These are phyloP conservation scores for Fusarium verrucosum DNA, from an alignment of 2,329 filamentous ascomycete species.

Conservation along the genomic window DNA sequence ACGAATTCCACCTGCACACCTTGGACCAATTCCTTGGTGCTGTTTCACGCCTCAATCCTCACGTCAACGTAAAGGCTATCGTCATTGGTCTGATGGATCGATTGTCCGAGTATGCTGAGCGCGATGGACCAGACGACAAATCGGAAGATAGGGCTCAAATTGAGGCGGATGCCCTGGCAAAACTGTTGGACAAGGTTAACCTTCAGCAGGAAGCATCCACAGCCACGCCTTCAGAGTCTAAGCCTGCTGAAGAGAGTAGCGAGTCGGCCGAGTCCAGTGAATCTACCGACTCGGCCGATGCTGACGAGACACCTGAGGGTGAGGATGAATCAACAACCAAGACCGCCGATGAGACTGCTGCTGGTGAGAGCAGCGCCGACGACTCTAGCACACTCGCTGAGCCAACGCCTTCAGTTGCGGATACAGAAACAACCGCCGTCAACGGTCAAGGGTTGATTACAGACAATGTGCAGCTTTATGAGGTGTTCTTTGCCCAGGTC, in stretches of 20 bases:
- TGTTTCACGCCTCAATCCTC: conserved; percentile 90
- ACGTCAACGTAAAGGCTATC: conserved; percentile 97
- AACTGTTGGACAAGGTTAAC: conserved; percentile 80
- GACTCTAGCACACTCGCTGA: conserved; percentile 45
- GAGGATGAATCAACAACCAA: conserved; percentile 28
- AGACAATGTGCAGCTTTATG: conserved; percentile 86
- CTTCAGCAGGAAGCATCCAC: conserved; percentile 65
- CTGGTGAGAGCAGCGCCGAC: conserved; percentile 44
- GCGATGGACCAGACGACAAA: conserved; percentile 78
- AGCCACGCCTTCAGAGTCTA: conserved; percentile 28
- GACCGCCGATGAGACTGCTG: conserved; percentile 37
- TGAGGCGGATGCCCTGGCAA: conserved; percentile 84
- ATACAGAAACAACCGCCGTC: conserved; percentile 58
- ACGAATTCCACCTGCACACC: conserved; percentile 97
- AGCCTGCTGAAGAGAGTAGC: conserved; percentile 33
- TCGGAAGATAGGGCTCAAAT: conserved; percentile 74
- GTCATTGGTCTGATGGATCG: conserved; percentile 98
- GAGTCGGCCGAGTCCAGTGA: conserved; percentile 46
- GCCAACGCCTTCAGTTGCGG: conserved; percentile 54
- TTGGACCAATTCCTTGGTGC: conserved; percentile 94
- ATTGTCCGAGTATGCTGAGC: conserved; percentile 90
- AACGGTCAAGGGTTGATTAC: conserved; percentile 58
- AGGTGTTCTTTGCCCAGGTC: conserved; percentile 97
- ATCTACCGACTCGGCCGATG: conserved; percentile 46
- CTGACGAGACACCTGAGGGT: conserved; percentile 28